Percentiles rank a stretch among this genome's conserved stretches.
Conservation (phyloP, 306 rosid genomes). For the Pyrus pyrifolia region DNA sequence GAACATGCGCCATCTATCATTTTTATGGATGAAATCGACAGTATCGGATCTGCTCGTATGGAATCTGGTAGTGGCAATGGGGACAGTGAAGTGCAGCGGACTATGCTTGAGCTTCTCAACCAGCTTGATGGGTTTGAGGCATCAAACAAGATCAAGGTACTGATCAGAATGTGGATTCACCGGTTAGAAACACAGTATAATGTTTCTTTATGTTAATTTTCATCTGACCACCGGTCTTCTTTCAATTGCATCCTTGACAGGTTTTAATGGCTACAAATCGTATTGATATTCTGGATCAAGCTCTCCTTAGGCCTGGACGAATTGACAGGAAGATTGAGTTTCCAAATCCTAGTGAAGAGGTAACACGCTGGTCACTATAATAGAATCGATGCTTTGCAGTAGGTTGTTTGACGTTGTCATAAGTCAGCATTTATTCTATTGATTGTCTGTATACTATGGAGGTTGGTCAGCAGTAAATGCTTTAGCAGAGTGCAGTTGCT, state of each 20-base stretch:
- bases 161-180: background rate
- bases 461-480: background rate
- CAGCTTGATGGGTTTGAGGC: constrained; percentile 99
- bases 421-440: background rate
- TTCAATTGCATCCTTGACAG: constrained; percentile 31
- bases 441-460: background rate
- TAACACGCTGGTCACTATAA: constrained; percentile 1
- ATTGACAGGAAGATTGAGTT: constrained; percentile 96
- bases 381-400: background rate
- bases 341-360: constrained; percentile 96
- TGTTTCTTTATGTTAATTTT: background rate
- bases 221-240: background rate
- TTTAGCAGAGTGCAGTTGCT: background rate
- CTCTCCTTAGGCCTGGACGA: constrained; percentile 95
- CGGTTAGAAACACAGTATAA: background rate
- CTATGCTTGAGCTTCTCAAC: constrained; percentile 99
- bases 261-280: constrained; percentile 99
- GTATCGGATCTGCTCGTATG: constrained; percentile 99
- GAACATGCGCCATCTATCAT: constrained; percentile 99
- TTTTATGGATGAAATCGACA: constrained; percentile 98
- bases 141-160: constrained; percentile 97
- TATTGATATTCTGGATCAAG: constrained; percentile 98
- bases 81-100: constrained; percentile 97
- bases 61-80: constrained; percentile 99
- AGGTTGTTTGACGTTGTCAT: background rate